phyloP scores from a whole-genome alignment of 805 yeast genomes.

The Wickerhamiella qilinensis region DNA sequence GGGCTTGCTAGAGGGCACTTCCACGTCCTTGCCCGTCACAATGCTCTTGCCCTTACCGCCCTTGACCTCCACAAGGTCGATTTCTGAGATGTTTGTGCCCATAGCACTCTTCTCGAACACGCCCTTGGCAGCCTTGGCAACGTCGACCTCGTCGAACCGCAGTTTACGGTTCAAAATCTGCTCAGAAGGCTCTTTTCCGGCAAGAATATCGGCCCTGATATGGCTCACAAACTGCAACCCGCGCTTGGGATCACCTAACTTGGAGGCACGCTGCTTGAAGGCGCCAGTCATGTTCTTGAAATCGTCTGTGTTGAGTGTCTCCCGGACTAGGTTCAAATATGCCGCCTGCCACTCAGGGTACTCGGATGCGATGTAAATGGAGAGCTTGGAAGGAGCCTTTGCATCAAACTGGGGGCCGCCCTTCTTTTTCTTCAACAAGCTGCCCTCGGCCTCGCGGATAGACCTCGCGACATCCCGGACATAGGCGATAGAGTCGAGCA shows the following conservation, averaged over 20 bases:
- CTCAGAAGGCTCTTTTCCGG: slow-evolving; percentile 33
- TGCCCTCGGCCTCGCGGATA: slow-evolving; percentile 87
- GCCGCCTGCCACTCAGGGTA: slow-evolving; percentile 84
- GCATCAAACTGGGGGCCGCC: slow-evolving; percentile 61
- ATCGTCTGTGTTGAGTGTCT: slow-evolving; percentile 33
- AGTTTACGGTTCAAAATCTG: slow-evolving; percentile 82
- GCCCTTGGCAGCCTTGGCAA: slow-evolving; percentile 38
- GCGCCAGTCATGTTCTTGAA: slow-evolving; percentile 23
- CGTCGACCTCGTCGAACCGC: slow-evolving; percentile 57
- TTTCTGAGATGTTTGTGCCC: slow-evolving; percentile 34
- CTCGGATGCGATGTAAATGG: slow-evolving; percentile 59
- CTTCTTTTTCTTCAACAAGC: slow-evolving; percentile 65
- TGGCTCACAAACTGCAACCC: slow-evolving; percentile 94
- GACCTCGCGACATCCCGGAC: slow-evolving; percentile 65
- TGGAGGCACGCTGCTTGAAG: slow-evolving; percentile 24
- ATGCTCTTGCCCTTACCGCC: slow-evolving; percentile 59
- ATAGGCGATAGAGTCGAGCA: slow-evolving; percentile 58
- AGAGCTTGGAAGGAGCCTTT: slow-evolving; percentile 53
- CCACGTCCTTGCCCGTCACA: slow-evolving; percentile 52
- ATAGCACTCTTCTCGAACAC: slow-evolving; percentile 52
- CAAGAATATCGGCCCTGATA: slow-evolving; percentile 61
- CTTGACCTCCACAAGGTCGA: slow-evolving; percentile 46
- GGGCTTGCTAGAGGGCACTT: slow-evolving; percentile 49
- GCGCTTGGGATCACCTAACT: slow-evolving; percentile 68
- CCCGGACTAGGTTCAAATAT: slow-evolving; percentile 66